Conservation (phyloP, 208 protist species). For the Trypanosoma vivax region DNA sequence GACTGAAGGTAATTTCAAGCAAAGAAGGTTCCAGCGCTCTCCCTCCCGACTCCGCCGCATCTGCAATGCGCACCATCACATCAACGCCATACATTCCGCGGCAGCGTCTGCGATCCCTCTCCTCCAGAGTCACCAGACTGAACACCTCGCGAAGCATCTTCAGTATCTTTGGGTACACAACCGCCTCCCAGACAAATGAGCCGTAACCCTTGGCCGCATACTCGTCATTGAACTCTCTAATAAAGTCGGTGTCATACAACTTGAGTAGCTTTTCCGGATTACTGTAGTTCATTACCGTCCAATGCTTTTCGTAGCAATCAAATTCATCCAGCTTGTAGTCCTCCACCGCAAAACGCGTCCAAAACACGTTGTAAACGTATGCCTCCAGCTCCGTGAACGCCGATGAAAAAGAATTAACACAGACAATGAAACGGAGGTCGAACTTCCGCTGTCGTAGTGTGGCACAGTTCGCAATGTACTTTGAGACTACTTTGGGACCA, state of each 20-base stretch:
- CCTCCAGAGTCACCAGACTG: slow-evolving; percentile 1
- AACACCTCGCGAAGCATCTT: slow-evolving; percentile 21
- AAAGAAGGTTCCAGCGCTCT: slow-evolving; percentile 22
- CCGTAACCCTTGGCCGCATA: slow-evolving; percentile 21
- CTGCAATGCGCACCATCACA: slow-evolving; percentile 18
- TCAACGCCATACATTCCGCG: slow-evolving; percentile 26
- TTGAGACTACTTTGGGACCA: slow-evolving; percentile 24
- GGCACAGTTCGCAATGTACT: slow-evolving; percentile 27
- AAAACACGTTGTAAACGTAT: background rate
- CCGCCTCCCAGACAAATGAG: slow-evolving; percentile 4
- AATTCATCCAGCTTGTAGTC: slow-evolving; percentile 22
- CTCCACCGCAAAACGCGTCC: slow-evolving; percentile 5
- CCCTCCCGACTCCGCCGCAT: background rate
- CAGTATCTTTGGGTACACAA: slow-evolving; percentile 23
- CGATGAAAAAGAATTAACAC: slow-evolving; percentile 15
- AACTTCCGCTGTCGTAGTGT: slow-evolving; percentile 22
- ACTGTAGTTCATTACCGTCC: slow-evolving; percentile 28
- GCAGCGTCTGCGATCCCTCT: slow-evolving; percentile 5
- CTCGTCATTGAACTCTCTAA: slow-evolving; percentile 23
- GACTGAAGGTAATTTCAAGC: slow-evolving; percentile 26
- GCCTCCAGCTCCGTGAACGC: slow-evolving; percentile 5
- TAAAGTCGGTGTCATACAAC: slow-evolving; percentile 22
- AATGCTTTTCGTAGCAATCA: slow-evolving; percentile 28
- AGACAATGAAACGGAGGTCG: slow-evolving; percentile 31
- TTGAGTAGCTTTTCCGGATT: slow-evolving; percentile 23